Conservation (phyloP, 1,284 basidiomycete genomes). For the Stereum hirsutum region DNA sequence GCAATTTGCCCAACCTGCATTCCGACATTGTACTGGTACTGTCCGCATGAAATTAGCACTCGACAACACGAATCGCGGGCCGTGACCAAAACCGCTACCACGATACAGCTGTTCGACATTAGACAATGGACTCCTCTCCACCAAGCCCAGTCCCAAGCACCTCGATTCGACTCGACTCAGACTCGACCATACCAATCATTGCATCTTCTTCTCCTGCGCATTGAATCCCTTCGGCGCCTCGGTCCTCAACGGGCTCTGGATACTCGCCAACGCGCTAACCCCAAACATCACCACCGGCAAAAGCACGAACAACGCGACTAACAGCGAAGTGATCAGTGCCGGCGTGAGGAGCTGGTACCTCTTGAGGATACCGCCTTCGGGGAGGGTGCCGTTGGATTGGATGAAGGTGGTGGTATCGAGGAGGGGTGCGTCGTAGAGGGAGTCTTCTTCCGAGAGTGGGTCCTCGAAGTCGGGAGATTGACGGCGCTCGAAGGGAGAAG, state of each 20-base stretch:
- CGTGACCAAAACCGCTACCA: not conserved
- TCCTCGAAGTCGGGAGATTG: constrained; percentile 17
- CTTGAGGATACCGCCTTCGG: constrained; percentile 55
- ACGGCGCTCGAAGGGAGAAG: constrained; percentile 25
- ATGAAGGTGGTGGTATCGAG: too few species aligned
- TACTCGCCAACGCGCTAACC: constrained; percentile 61
- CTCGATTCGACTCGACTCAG: too few species aligned
- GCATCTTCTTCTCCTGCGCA: constrained; percentile 70
- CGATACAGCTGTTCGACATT: too few species aligned
- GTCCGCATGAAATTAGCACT: not conserved
- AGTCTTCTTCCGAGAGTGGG: too few species aligned
- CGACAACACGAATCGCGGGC: not conserved
- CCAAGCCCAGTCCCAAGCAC: too few species aligned
- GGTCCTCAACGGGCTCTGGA: constrained; percentile 61
- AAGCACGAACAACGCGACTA: constrained; percentile 64
- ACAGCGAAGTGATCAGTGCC: constrained; percentile 62
- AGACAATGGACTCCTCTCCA: too few species aligned
- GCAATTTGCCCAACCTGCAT: constrained; percentile 7
- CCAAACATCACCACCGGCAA: constrained; percentile 63
- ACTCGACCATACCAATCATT: too few species aligned
- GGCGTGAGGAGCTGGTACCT: constrained; percentile 76
- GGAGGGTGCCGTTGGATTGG: constrained; percentile 25
- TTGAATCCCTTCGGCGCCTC: constrained; percentile 60
- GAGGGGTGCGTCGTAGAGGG: too few species aligned
- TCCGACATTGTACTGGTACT: constrained; percentile 7